Conservation (phyloP, 495 filamentous ascomycete genomes). For the Aspergillus funiculosus region DNA sequence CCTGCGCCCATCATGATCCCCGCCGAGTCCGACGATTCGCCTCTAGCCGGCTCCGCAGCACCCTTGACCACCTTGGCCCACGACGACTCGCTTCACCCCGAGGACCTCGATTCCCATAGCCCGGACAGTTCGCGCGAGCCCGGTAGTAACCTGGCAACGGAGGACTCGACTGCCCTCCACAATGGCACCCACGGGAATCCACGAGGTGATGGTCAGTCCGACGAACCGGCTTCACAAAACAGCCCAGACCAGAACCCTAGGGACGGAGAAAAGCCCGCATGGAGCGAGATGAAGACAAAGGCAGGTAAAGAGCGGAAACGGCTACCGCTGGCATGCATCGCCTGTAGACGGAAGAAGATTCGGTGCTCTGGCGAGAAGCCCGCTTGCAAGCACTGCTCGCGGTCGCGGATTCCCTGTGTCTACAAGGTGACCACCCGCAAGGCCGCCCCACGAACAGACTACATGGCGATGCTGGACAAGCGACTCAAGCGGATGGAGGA, state of each 20-base stretch:
- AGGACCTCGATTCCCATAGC: slow-evolving; percentile 42
- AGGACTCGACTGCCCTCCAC: slow-evolving; percentile 20
- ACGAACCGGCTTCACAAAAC: slow-evolving; percentile 41
- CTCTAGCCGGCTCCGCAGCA: slow-evolving; percentile 28
- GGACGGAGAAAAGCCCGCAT: slow-evolving; percentile 52
- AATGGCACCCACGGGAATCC: slow-evolving; percentile 22
- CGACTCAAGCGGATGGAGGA: slow-evolving; percentile 93
- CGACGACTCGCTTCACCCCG: slow-evolving; percentile 29
- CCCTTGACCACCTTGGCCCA: slow-evolving; percentile 22
- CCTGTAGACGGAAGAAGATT: slow-evolving; percentile 95
- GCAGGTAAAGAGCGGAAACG: slow-evolving; percentile 95
- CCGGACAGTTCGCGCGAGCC: slow-evolving; percentile 42
- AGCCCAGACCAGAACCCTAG: slow-evolving; percentile 28
- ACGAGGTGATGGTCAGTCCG: slow-evolving; percentile 22
- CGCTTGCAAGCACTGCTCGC: slow-evolving; percentile 91
- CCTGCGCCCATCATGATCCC: slow-evolving; percentile 42
- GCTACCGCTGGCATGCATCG: slow-evolving; percentile 89
- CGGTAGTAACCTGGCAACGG: slow-evolving; percentile 25
- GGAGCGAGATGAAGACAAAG: slow-evolving; percentile 96
- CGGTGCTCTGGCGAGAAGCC: slow-evolving; percentile 97
- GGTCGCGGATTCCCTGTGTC: slow-evolving; percentile 93
- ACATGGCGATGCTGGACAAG: slow-evolving; percentile 99
- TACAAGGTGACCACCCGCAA: slow-evolving; percentile 96
- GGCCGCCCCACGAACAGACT: slow-evolving; percentile 92
- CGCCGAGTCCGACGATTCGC: slow-evolving; percentile 36